Evolutionary conservation across 2,329 filamentous ascomycete genomes (phyloP), one percentile per base, ranked within the genome.

Genomic region (Pezizomycotina sp.): DNA sequence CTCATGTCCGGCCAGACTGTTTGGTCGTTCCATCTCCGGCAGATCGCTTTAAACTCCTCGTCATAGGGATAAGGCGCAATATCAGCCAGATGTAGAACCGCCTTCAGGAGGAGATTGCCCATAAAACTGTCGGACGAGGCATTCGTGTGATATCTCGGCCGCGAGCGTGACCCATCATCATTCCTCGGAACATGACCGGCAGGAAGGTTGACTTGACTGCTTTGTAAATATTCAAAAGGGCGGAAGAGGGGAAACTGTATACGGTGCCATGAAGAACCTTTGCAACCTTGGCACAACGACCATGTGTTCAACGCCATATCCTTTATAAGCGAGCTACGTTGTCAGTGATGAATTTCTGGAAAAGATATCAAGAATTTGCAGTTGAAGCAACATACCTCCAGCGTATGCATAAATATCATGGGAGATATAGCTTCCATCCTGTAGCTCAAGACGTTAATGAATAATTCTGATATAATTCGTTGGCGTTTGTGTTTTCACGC

Each of bases 351-450:
- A n/a, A n/a, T n/a, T n/a, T n/a, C n/a, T n/a, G n/a, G n/a, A n/a
- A n/a, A n/a, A n/a, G n/a, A n/a, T n/a, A n/a, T n/a, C n/a, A n/a
- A n/a, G n/a, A n/a, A n/a, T n/a, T n/a, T n/a, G n/a, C n/a, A n/a
- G n/a, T n/a, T n/a, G n/a, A n/a, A n/a, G n/a, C n/a, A n/a, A n/a
- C n/a, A n/a, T n/a, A n/a, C n/a, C 43, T 27, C 43, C 43, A 13
- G 31, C 40, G 27, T 46, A 46, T 7, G 43, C 40, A 20, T 43
- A 46, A 22, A 46, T 43, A 15, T 43, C 36, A 23, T 46, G 43
- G 20, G 43, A 46, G 14, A 46, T 34, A 18, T 46, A 46, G 26
- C 43, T 46, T 14, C 43, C 43, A 12, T 40, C 43, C n/a, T n/a
- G n/a, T n/a, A n/a, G n/a, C n/a, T n/a, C n/a, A n/a, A n/a, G n/a